Base-by-base conservation (phyloP, 1,284 basidiomycete genomes). In the Cutaneotrichosporon sp. region DNA sequence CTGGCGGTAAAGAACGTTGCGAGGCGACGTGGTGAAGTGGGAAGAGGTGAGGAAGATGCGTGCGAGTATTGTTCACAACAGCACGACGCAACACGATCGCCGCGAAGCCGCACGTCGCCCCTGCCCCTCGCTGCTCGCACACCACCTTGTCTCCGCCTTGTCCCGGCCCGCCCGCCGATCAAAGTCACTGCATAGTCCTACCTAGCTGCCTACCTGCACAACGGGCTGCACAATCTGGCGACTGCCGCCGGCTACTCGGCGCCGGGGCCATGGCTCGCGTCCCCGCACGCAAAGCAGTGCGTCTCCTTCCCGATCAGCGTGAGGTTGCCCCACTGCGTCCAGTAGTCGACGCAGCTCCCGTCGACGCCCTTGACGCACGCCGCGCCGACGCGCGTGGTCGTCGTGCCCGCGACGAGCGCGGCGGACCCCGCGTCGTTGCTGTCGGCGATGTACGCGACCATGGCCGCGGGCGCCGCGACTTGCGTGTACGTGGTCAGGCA, bases 391-490 rank as follows among this genome's bases (percentile, higher is more conserved):
- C 22, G 5, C 5, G 9, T 18, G 4, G 16, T n/a, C 18, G n/a
- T 18, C 4, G 47, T 50, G 14, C 47, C 27, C 7, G 47, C 47
- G 27, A 50, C 27, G 6, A 50, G 16, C 27, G 47, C 47, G 2
- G 47, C 47, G 20, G 47, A 27, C 1, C 25, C 27, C 6, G 24
- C 11, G 9, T 50, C 47, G 16, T 18, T 8, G 9, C 25, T 50
- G 27, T 50, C 47, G 27, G 25, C 47, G 9, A 50, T 14, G 27
- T 50, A 50, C 25, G 47, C 47, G 27, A 50, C 47, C 47, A 50
- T 50, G 47, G 47, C 47, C 6, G 25, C 27, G 8, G 25, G 47
- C 3, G 8, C 45, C 18, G 16, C 6, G 5, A 31, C 24, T 16
- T 29, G 27, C 14, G 24, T 29, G 18, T 50, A 50, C 25, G 47